Base-by-base conservation (phyloP, 805 yeast species). In the Debaryomyces castellii region DNA sequence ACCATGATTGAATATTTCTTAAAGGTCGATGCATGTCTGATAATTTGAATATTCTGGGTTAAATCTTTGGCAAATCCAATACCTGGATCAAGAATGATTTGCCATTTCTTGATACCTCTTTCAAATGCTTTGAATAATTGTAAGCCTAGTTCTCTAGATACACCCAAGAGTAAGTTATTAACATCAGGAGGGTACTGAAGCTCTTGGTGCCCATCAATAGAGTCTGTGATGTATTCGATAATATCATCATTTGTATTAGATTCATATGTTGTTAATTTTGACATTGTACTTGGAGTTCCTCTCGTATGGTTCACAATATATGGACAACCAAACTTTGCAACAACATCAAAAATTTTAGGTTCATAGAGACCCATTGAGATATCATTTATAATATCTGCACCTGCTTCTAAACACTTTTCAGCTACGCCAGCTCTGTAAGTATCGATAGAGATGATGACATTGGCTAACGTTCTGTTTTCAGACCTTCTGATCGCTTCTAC, bases 361-460 rank as follows among this genome's bases (percentile, higher is more conserved):
- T 92, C 97, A 52, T 81, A 80, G 2, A 68, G 55, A 0, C 97
- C 97, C 59, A 86, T 87, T 39, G 91, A 83, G 5, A 94, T 83
- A 62, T 94, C 99, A 65, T 94, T 94, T 57, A 94, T 82, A 24
- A 94, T 87, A 62, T 91, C 91, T 0, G 95, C 96, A 4, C 98
- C 99, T 1, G 81, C 83, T 11, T 60, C 57, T 18, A 94, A 70
- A 0, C 89, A 80, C 36, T 73, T 77, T 41, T 71, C 71, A 0
- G 98, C 98, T 10, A 94, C 96, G 1, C 58, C 55, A 0, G 90
- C 67, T 33, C 96, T 73, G 60, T 85, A 94, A 0, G 99, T 91
- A 62, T 94, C 99, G n/a, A 94, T 73, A 11, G 96, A 88, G 21
- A 94, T 68, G 2, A 87, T 57, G 0, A 81, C 69, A 16, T 67